Conservation (phyloP, 306 rosid species). For the Lathyrus oleraceus region DNA sequence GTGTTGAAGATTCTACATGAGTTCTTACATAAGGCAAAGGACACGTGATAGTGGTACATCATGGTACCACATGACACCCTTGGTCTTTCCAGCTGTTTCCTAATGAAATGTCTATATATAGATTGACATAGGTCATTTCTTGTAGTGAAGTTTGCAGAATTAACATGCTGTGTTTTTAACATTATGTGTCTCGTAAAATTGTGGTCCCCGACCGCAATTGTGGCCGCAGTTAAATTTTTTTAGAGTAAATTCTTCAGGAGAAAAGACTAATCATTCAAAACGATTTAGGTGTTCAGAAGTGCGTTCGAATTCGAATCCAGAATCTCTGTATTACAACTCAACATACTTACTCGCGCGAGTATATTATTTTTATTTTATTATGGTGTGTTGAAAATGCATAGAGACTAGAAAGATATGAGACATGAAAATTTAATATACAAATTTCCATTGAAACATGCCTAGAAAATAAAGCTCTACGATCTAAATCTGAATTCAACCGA, state of each 20-base stretch:
- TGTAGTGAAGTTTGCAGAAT: not conserved
- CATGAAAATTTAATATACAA: slow-evolving; percentile 19
- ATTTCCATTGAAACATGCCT: slow-evolving; percentile 22
- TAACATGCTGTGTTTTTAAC: slow-evolving; percentile 10
- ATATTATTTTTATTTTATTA: no score
- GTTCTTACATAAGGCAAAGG: slow-evolving; percentile 3
- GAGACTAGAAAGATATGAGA: slow-evolving; percentile 16
- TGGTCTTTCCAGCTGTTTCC: slow-evolving; percentile 1
- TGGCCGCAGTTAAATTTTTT: not conserved
- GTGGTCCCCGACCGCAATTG: not conserved
- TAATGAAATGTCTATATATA: slow-evolving; percentile 6
- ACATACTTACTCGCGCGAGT: no score
- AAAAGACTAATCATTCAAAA: no score
- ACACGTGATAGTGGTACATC: slow-evolving; percentile 26
- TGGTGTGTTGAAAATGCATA: not conserved
- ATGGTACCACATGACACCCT: slow-evolving; percentile 18
- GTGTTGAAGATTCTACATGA: not conserved
- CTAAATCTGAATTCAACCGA: slow-evolving; percentile 37
- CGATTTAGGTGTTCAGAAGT: no score
- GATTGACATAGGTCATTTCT: not conserved
- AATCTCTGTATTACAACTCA: no score
- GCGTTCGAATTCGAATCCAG: no score
- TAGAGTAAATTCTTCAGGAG: no score
- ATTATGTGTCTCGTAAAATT: not conserved
- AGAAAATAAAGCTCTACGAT: slow-evolving; percentile 37